Percentiles rank a stretch among this genome's conserved stretches.
phyloP scores from a whole-genome alignment of 305 asterid genomes.

The Solanum aculeatissimum region DNA sequence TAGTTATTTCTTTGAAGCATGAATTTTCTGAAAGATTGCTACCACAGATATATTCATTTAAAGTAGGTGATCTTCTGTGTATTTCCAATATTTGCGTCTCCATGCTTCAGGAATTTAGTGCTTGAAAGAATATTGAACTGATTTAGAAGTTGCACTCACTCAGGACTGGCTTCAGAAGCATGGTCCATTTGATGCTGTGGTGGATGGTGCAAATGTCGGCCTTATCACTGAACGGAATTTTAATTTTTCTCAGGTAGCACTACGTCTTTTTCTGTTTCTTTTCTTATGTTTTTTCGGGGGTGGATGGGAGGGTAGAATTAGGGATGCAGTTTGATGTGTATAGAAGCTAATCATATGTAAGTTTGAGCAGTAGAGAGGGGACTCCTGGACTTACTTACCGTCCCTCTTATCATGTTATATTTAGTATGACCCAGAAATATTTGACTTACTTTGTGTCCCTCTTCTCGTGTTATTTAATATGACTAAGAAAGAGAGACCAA shows the following conservation, averaged over 20 bases:
- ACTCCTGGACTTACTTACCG: not conserved
- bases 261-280: not conserved
- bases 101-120: conserved; percentile 11
- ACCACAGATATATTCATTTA: not conserved
- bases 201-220: conserved; percentile 91
- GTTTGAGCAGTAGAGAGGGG: not conserved
- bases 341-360: not conserved
- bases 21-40: not conserved
- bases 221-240: conserved; percentile 42
- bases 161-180: conserved; percentile 86
- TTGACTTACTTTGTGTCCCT: not conserved
- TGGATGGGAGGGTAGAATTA: not conserved
- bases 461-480: not conserved
- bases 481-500: not conserved
- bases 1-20: not conserved
- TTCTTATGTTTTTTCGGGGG: not conserved
- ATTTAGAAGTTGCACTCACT: conserved; percentile 15
- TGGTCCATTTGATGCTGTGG: conserved; percentile 97
- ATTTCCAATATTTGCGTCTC: not conserved
- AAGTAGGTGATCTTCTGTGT: not conserved
- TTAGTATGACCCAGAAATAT: not conserved
- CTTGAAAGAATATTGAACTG: conserved; percentile 14
- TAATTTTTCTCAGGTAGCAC: conserved; percentile 58
- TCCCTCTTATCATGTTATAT: not conserved
- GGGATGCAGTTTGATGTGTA: not conserved